phyloP scores from a whole-genome alignment of 345 rosid genomes.

The Murraya koenigii region DNA sequence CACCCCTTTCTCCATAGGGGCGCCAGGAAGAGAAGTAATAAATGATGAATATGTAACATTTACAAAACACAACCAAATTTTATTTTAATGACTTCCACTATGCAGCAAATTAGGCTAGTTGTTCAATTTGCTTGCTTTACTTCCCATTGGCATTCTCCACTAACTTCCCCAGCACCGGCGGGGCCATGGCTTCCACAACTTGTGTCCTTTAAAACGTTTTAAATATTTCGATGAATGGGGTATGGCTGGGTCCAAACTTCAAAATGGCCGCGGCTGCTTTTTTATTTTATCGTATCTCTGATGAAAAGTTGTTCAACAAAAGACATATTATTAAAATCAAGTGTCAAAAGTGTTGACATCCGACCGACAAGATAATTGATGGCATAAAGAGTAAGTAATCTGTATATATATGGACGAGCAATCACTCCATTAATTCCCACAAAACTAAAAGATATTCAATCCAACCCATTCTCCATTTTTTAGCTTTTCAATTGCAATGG shows the following conservation, averaged over 20 bases:
- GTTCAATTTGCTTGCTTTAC: not conserved
- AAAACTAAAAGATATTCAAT: not conserved
- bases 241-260: too few species aligned
- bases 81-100: too few species aligned
- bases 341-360: not conserved
- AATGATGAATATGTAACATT: too few species aligned
- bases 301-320: not conserved
- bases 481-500: not conserved
- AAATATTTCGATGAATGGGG: not conserved
- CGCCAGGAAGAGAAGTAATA: too few species aligned
- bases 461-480: not conserved
- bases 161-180: not conserved
- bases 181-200: not conserved
- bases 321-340: not conserved
- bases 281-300: not conserved
- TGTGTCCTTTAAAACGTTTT: not conserved
- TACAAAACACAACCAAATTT: too few species aligned
- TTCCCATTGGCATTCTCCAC: not conserved
- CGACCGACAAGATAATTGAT: not conserved
- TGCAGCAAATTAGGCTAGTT: not conserved
- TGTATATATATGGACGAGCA: not conserved
- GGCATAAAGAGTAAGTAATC: not conserved
- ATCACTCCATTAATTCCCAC: not conserved
- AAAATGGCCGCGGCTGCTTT: not conserved
- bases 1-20: too few species aligned